Evolutionary conservation across 345 rosid species (phyloP).

Genomic region (Punica granatum): DNA sequence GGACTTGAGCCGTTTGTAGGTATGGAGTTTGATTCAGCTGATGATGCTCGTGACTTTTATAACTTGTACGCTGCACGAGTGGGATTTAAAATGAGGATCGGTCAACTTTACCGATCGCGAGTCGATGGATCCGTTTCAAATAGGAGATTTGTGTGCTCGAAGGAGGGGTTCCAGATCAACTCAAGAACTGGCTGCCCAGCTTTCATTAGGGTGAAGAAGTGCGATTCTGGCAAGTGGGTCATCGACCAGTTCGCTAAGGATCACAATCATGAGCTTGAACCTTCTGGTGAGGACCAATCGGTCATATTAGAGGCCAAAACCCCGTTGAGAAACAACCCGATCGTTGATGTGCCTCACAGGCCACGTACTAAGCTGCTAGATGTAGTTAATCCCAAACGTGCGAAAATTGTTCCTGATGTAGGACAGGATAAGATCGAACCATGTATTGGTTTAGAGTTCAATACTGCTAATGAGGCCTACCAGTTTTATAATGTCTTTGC

Average conservation of each 20-base stretch:
- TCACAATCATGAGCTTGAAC: conserved; percentile 81
- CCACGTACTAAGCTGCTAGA: conserved; percentile 46
- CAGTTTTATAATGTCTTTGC: conserved; percentile 64
- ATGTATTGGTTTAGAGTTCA: conserved; percentile 57
- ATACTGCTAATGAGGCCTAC: conserved; percentile 74
- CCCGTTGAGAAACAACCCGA: conserved; percentile 31
- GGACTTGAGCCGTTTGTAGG: conserved; percentile 55
- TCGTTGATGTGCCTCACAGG: conserved; percentile 29
- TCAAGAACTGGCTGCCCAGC: conserved; percentile 91
- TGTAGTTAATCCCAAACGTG: conserved; percentile 41
- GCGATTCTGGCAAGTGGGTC: conserved; percentile 85
- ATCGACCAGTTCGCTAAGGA: conserved; percentile 75
- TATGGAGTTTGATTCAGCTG: conserved; percentile 66
- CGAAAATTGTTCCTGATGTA: conserved; percentile 41
- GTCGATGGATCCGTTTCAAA: conserved; percentile 79
- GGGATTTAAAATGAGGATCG: conserved; percentile 71
- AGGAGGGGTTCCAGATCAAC: conserved; percentile 83
- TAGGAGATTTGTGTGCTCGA: conserved; percentile 74
- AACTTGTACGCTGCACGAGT: conserved; percentile 39
- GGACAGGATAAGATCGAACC: conserved; percentile 43
- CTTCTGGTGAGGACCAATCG: conserved; percentile 22
- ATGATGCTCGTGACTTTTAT: conserved; percentile 78
- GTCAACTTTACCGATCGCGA: conserved; percentile 84
- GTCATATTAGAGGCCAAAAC: conserved; percentile 26
- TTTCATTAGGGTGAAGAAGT: conserved; percentile 68